phyloP scores from a whole-genome alignment of 495 filamentous ascomycete species.

The Lophiostoma macrostomum region DNA sequence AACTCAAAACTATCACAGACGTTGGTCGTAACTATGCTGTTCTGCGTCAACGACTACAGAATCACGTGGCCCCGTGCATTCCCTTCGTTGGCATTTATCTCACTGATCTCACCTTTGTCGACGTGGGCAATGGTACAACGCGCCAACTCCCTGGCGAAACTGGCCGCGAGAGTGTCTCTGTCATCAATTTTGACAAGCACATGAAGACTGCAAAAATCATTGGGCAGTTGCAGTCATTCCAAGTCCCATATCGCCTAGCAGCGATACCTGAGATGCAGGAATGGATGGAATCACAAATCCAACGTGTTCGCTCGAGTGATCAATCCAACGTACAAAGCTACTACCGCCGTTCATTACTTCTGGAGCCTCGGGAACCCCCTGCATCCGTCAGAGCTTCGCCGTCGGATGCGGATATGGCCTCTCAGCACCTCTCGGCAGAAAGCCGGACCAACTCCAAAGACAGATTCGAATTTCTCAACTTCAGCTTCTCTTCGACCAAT shows the following conservation, averaged over 20 bases:
- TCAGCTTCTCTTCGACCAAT: constrained; percentile 27
- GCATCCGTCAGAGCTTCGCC: constrained; percentile 14
- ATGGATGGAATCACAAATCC: constrained; percentile 84
- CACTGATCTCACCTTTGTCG: constrained; percentile 83
- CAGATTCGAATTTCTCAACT: constrained; percentile 32
- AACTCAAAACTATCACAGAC: constrained; percentile 78
- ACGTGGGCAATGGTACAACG: constrained; percentile 85
- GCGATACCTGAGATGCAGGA: constrained; percentile 89
- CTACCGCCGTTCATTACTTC: constrained; percentile 79
- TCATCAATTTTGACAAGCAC: constrained; percentile 99
- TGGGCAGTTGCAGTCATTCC: constrained; percentile 93
- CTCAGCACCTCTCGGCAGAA: constrained; percentile 10
- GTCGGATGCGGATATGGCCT: constrained; percentile 8
- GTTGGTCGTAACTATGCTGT: constrained; percentile 86
- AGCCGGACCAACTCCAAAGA: constrained; percentile 31
- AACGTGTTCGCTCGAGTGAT: constrained; percentile 74
- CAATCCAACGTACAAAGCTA: constrained; percentile 74
- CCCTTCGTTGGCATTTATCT: constrained; percentile 97
- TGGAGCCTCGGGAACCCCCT: constrained; percentile 72
- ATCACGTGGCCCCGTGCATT: constrained; percentile 86
- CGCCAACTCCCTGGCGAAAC: constrained; percentile 57
- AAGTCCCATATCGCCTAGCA: constrained; percentile 84
- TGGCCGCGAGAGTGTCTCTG: constrained; percentile 58
- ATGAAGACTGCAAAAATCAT: constrained; percentile 92
- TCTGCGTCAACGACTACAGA: constrained; percentile 82